Percentiles rank a stretch among this genome's conserved stretches.
Conservation (phyloP, 169 alveolate genomes). For the Prorocentrum cordatum region DNA sequence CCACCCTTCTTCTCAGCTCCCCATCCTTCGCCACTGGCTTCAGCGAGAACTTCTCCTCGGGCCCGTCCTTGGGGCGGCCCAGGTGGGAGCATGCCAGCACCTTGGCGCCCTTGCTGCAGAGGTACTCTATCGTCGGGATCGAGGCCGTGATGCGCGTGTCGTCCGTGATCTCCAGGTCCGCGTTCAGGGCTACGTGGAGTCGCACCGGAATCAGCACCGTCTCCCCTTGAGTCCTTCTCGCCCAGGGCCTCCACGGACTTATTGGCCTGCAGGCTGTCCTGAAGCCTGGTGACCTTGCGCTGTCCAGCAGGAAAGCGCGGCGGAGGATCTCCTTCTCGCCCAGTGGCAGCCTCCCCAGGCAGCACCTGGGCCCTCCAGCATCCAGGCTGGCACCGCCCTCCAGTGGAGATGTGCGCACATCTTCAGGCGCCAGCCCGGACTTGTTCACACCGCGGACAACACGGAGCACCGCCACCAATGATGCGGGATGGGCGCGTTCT, state of each 20-base stretch:
- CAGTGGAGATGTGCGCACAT: slow-evolving; percentile 94
- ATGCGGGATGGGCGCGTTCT: slow-evolving; percentile 84
- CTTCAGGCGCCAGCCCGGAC: slow-evolving; percentile 78
- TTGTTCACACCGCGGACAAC: slow-evolving; percentile 83
- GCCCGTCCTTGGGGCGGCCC: slow-evolving; percentile 75
- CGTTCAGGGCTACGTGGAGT: slow-evolving; percentile 90
- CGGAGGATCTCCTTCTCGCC: too few relatives aligned
- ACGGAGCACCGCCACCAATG: slow-evolving; percentile 94
- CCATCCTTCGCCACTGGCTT: slow-evolving; percentile 77
- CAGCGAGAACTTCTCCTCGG: slow-evolving; percentile 73
- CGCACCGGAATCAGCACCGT: slow-evolving; percentile 91
- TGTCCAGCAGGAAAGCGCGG: too few relatives aligned
- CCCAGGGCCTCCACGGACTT: too few relatives aligned
- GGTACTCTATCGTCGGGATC: too few relatives aligned
- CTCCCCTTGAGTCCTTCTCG: too few relatives aligned
- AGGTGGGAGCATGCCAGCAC: slow-evolving; percentile 77
- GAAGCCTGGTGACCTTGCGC: too few relatives aligned
- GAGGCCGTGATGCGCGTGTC: slow-evolving; percentile 88
- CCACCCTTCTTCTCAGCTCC: too few relatives aligned
- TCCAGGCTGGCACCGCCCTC: slow-evolving; percentile 99
- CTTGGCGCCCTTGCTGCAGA: slow-evolving; percentile 85
- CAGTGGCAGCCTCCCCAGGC: too few relatives aligned
- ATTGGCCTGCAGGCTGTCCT: too few relatives aligned
- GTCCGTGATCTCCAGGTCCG: slow-evolving; percentile 84
- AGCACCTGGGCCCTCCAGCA: too few relatives aligned